A percentile compares a stretch with the other conserved stretches of the same genome.
Evolutionary conservation across 805 yeast species (phyloP).

Genomic region (Maudiozyma turicensis): DNA sequence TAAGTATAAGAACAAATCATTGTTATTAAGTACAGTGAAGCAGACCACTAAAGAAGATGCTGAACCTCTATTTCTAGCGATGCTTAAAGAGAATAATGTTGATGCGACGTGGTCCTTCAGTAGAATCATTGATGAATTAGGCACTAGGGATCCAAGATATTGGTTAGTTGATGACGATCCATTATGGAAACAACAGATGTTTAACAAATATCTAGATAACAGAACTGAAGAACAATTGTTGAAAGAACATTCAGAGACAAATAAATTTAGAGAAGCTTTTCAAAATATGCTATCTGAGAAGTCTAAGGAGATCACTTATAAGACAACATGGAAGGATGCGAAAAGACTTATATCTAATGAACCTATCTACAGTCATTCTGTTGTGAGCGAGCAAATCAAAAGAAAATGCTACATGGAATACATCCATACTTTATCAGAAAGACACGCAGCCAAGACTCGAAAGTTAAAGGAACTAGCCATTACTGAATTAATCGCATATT

Average conservation of each 20-base stretch:
- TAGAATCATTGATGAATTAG: conserved; percentile 43
- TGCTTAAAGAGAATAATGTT: conserved; percentile 48
- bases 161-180: conserved; percentile 57
- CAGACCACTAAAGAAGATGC: conserved; percentile 29
- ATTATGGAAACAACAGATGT: conserved; percentile 45
- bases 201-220: conserved; percentile 54
- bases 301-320: conserved; percentile 34
- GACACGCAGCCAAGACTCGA: conserved; percentile 17
- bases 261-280: conserved; percentile 49
- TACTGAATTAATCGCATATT: conserved; percentile 41
- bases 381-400: conserved; percentile 49
- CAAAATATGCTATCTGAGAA: conserved; percentile 35
- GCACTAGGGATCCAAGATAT: conserved; percentile 52
- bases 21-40: conserved; percentile 22
- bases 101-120: conserved; percentile 72
- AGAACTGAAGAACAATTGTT: conserved; percentile 41
- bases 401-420: conserved; percentile 45
- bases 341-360: conserved; percentile 50
- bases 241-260: conserved; percentile 43
- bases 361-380: conserved; percentile 52
- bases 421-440: conserved; percentile 31
- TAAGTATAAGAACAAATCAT: conserved; percentile 18
- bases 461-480: conserved; percentile 39
- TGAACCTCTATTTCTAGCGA: conserved; percentile 36
- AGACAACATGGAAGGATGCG: conserved; percentile 56